These are phyloP conservation scores for Podospora pseudopauciseta DNA, from an alignment of 495 filamentous ascomycete species.

Conservation along the genomic window DNA sequence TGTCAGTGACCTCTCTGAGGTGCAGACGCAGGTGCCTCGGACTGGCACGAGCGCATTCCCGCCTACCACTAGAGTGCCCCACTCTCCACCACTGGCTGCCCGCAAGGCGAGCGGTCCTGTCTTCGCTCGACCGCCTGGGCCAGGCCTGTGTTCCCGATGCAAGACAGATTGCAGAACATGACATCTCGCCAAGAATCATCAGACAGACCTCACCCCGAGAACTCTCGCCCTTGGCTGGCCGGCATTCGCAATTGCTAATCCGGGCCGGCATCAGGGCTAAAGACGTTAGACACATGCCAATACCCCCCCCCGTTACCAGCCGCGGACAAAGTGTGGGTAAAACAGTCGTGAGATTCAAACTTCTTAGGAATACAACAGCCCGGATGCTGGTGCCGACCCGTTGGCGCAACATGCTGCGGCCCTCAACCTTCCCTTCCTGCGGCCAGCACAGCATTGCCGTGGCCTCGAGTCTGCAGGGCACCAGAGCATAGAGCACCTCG, in stretches of 20 bases:
- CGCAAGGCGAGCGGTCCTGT: slow-evolving; percentile 26
- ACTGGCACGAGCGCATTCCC: neutral
- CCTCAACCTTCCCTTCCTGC: neutral
- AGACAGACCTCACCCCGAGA: neutral
- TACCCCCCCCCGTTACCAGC: neutral
- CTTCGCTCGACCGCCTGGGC: neutral
- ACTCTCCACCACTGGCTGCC: slow-evolving; percentile 11
- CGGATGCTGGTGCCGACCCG: slow-evolving; percentile 19
- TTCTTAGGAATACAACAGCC: slow-evolving; percentile 1
- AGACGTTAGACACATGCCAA: slow-evolving; percentile 6
- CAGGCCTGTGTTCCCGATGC: slow-evolving; percentile 7
- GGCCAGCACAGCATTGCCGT: slow-evolving; percentile 7
- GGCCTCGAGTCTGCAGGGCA: slow-evolving; percentile 1
- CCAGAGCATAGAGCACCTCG: slow-evolving; percentile 14
- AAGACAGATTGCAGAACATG: slow-evolving; percentile 9
- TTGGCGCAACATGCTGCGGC: slow-evolving; percentile 16
- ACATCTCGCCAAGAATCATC: neutral
- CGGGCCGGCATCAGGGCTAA: slow-evolving; percentile 20
- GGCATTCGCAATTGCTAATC: slow-evolving; percentile 21
- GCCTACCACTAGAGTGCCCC: neutral
- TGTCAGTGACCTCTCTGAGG: neutral
- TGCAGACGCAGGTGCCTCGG: neutral
- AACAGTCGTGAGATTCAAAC: slow-evolving; percentile 23
- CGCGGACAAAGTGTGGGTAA: slow-evolving; percentile 20
- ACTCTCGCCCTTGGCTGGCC: slow-evolving; percentile 1